Base-by-base conservation (phyloP, 176 grass and related monocot genomes). In the Rhipidocladum racemiflorum region DNA sequence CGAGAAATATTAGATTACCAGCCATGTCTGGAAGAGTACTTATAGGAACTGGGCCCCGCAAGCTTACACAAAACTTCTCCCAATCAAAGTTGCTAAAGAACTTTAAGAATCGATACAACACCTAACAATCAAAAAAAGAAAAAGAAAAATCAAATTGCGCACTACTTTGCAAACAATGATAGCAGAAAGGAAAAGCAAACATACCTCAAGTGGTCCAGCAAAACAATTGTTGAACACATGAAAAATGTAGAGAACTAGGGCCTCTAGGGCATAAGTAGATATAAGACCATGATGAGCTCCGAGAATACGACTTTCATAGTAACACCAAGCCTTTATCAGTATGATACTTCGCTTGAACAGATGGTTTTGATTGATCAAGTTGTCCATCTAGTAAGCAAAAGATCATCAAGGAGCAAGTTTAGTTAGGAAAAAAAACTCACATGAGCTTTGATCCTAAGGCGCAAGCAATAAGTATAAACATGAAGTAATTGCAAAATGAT, bases 221-320 rank as follows among this genome's bases (percentile, higher is more conserved):
- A 92, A 89, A 54, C 68, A 80, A 69, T 86, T 92, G 75, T 92
- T 86, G 49, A 88, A 92, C 40, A 92, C 77, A 72, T 89, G 87
- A 80, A 89, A 92, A 76, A 92, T 89, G 74, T 92, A 92, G 72
- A 92, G 87, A 80, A 92, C 90, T 79, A 92, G 83, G 3, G 87
- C 89, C 75, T 92, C 90, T 69, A 92, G 83, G 28, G 90, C 83
- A 80, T 92, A 92, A 67, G 90, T 92, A 84, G 90, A 92, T 76
- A 92, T 85, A 46, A 92, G 90, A 35, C 90, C 90, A 92, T 89
- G 86, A 86, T 92, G 90, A 86, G 90, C 90, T 75, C 90, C 90
- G 61, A 92, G 83, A 68, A 92, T 86, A 60, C 83, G 90, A 65
- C 90, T 92, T 62, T 92, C 90, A 25, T 92, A 84, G 20, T 86